Evolutionary conservation across 2,329 filamentous ascomycete genomes (phyloP), one percentile per base, ranked within the genome.

Genomic region (Alternaria postmessia): DNA sequence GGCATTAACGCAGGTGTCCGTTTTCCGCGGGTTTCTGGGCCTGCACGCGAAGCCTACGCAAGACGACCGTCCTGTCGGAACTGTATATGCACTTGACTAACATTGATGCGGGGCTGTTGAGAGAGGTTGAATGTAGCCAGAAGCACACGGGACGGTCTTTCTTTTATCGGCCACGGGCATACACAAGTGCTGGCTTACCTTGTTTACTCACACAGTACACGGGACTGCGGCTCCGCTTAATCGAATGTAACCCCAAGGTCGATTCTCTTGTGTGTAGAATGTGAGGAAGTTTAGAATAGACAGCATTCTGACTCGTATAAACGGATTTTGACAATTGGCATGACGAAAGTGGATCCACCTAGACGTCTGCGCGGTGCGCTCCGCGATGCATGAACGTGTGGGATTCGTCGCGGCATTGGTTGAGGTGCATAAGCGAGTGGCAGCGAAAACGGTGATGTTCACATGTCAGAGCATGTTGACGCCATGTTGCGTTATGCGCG

Each of bases 351-450:
- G 57, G 53, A 52, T 41, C 46, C 47, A 47, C 43, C 34, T 36
- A 20, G 41, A 47, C 28, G 4, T 57, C 39, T 39, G 32, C 34
- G 47, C 57, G 57, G 57, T 43, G 26, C 52, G 53, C 57, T 60
- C 57, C 53, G 57, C 38, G 42, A 52, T 53, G 56, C 60, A 56
- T 61, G 49, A 57, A 56, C 55, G 52, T 54, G 56, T 58, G 57
- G 58, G 54, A 52, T 52, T 32, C 30, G 28, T 51, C 24, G 42
- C 47, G 53, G 51, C 32, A 51, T 56, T 48, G 20, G 39, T 28
- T 28, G 36, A 44, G 41, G 42, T 51, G 63, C 63, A 52, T 61
- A 59, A 61, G 63, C 63, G 63, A 63, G 49, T 24, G 47, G 42
- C 62, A 59, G 42, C 56, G 36, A 54, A 30, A 54, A 58, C 39